Conservation (phyloP, 345 rosid species). For the Lepidium aucheri region DNA sequence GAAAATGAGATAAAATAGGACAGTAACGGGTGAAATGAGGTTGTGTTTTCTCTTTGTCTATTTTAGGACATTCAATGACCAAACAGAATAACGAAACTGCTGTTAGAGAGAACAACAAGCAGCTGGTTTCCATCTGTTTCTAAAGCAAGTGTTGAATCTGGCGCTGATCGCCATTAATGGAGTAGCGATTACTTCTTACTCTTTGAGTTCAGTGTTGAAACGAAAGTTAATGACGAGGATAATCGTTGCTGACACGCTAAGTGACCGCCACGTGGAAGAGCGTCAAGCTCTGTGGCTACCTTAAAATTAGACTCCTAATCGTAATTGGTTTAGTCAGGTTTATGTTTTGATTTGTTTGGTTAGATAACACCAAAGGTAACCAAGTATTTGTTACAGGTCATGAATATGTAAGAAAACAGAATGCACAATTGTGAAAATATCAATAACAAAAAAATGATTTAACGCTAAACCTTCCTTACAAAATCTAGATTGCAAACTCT, state of each 20-base stretch:
- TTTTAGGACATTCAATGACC: background rate
- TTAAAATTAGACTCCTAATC: too few relatives aligned
- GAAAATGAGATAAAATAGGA: conserved; percentile 4
- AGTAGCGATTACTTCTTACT: background rate
- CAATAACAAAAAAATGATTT: background rate
- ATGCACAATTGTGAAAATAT: background rate
- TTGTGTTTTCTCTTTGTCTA: background rate
- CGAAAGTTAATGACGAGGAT: background rate
- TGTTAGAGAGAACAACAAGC: background rate
- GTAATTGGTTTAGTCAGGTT: too few relatives aligned
- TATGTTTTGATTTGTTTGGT: too few relatives aligned
- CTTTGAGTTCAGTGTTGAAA: background rate
- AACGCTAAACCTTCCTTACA: background rate
- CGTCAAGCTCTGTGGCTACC: too few relatives aligned
- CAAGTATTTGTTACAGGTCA: background rate
- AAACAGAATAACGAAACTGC: conserved; percentile 12
- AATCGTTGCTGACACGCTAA: background rate
- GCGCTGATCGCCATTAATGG: conserved; percentile 1
- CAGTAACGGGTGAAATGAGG: conserved; percentile 6
- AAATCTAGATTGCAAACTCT: background rate
- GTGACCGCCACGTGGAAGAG: background rate
- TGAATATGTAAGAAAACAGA: too few relatives aligned
- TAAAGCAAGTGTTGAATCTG: background rate
- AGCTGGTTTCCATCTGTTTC: conserved; percentile 18
- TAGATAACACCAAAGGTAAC: too few relatives aligned